Evolutionary conservation across 805 yeast genomes (phyloP), one percentile per base, ranked within the genome.

Genomic region (Candida dajiaensis): DNA sequence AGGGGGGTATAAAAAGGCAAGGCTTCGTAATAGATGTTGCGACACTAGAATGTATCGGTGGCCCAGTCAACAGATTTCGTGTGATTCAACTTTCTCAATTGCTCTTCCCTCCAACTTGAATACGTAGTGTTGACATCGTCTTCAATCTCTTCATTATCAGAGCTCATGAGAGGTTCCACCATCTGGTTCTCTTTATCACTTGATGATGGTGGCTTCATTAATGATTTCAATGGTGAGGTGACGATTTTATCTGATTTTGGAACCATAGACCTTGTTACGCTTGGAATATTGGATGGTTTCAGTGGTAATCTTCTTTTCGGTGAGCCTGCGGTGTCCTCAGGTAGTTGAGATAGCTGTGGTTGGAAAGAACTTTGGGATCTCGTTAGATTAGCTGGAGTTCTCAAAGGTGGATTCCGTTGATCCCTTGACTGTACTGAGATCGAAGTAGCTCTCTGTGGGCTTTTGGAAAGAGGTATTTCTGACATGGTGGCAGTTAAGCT

Each of bases 151-250:
- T 20, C 53, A 23, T 49, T 46, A 21, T 56, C 57, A 12, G 48
- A 49, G 29, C 41, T 48, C 11, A 41, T 25, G 9, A 45, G 15
- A 10, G 33, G 43, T 7, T 53, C 53, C 13, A 31, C 20, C 7
- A 25, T 38, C 20, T 42, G 36, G 39, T 51, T 51, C 13, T 55
- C 58, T 22, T 52, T 43, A 11, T 49, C 53, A 8, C 49, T 47
- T 1, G 36, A 3, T 11, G 6, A 10, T 4, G 6, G 11, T n/a
- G 38, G 46, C 19, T 37, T 50, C 22, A 47, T 19, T 15, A 60
- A 29, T 2, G 63, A 57, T 31, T 54, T 59, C 44, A 60, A 55
- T 1, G 64, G 64, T 2, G 63, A 60, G 1, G 64, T 60, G 8
- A 46, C 42, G 10, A 59, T 49, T 29, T 46, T 57, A 3, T 37